A percentile compares a stretch with the other conserved stretches of the same genome.
Evolutionary conservation across 2,329 filamentous ascomycete species (phyloP).

Genomic region (Gyromitra esculenta): DNA sequence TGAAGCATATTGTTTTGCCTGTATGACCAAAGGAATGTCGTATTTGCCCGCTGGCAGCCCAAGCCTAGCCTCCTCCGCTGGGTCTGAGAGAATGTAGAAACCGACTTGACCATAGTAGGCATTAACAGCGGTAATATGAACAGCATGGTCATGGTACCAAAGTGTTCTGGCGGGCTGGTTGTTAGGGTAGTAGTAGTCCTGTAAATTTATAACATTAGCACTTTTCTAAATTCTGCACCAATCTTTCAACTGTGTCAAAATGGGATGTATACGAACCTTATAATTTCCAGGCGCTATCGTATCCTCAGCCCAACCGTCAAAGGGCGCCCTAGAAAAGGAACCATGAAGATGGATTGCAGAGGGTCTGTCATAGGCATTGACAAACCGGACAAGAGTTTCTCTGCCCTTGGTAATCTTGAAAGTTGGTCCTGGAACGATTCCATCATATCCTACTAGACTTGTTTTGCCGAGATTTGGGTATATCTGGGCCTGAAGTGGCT

Average conservation of each 20-base stretch:
- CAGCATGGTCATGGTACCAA: slow-evolving; percentile 68
- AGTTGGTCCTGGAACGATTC: slow-evolving; percentile 67
- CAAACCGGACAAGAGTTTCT: slow-evolving; percentile 63
- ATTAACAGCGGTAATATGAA: slow-evolving; percentile 65
- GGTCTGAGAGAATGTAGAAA: slow-evolving; percentile 67
- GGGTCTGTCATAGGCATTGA: slow-evolving; percentile 64
- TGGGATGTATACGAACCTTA: slow-evolving; percentile 60
- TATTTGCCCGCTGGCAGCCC: slow-evolving; percentile 66
- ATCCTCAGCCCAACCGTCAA: slow-evolving; percentile 61
- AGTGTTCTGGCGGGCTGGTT: slow-evolving; percentile 66
- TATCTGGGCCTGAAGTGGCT: slow-evolving; percentile 61
- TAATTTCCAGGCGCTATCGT: slow-evolving; percentile 65
- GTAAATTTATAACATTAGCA: slow-evolving; percentile 58
- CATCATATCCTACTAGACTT: slow-evolving; percentile 66
- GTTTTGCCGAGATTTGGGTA: slow-evolving; percentile 63
- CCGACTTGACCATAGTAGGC: slow-evolving; percentile 69
- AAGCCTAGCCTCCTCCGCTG: slow-evolving; percentile 63
- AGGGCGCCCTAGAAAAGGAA: slow-evolving; percentile 61
- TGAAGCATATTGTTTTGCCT: slow-evolving; percentile 65
- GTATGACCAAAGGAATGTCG: slow-evolving; percentile 66
- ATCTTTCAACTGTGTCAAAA: slow-evolving; percentile 59
- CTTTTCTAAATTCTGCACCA: slow-evolving; percentile 59
- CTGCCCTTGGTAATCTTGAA: slow-evolving; percentile 64
- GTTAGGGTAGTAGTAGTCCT: slow-evolving; percentile 71
- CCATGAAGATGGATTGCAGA: slow-evolving; percentile 68